Conservation (phyloP, 2,329 filamentous ascomycete genomes). For the Fusarium verrucosum region DNA sequence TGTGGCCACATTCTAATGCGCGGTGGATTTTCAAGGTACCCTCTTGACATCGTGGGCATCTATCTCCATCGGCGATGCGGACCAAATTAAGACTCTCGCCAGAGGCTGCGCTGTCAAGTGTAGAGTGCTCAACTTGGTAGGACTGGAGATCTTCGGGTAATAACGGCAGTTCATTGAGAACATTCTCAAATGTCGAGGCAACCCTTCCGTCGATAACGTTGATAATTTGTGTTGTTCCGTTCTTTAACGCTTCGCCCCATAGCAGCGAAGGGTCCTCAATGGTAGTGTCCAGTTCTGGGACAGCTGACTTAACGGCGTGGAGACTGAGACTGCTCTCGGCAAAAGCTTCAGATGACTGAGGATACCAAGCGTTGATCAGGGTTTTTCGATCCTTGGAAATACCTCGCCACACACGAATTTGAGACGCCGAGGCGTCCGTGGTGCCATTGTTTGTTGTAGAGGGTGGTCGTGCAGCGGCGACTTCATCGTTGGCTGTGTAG, state of each 20-base stretch:
- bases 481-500: conserved; percentile 87
- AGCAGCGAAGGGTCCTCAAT: conserved; percentile 67
- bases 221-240: conserved; percentile 39
- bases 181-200: conserved; percentile 34
- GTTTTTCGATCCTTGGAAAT: conserved; percentile 73
- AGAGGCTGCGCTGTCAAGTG: conserved; percentile 48
- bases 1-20: conserved; percentile 92
- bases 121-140: conserved; percentile 32
- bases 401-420: conserved; percentile 64
- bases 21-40: conserved; percentile 72
- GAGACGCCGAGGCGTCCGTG: conserved; percentile 4
- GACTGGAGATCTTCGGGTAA: conserved; percentile 29
- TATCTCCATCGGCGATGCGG: conserved; percentile 71
- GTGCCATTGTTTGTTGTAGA: not conserved
- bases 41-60: conserved; percentile 74
- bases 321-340: conserved; percentile 55
- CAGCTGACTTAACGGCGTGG: conserved; percentile 70
- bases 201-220: conserved; percentile 51
- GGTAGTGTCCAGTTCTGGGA: conserved; percentile 75
- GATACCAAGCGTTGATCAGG: conserved; percentile 76
- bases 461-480: conserved; percentile 61
- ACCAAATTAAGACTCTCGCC: conserved; percentile 66
- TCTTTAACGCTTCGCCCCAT: conserved; percentile 57
- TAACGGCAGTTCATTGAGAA: conserved; percentile 41
- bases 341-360: conserved; percentile 46